A percentile compares a stretch with the other conserved stretches of the same genome.
phyloP scores from a whole-genome alignment of 1,284 basidiomycete genomes.

The Apiotrichum porosum region DNA sequence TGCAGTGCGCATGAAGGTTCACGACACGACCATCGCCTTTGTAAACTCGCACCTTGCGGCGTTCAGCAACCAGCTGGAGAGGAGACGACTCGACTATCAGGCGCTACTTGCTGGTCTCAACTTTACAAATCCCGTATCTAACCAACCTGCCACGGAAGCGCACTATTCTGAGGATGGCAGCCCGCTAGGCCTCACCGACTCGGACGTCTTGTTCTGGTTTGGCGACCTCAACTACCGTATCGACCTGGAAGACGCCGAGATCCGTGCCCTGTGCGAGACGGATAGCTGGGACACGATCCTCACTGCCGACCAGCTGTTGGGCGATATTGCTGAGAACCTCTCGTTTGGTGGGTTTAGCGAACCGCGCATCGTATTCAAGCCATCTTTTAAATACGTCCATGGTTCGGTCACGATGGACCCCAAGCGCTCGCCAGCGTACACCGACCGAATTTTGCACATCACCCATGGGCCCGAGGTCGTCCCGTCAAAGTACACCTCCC shows the following conservation, averaged over 20 bases:
- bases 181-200: constrained; percentile 26
- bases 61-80: constrained; percentile 54
- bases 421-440: constrained; percentile 39
- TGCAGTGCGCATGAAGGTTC: constrained; percentile 39
- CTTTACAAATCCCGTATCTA: constrained; percentile 23
- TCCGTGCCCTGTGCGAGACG: constrained; percentile 26
- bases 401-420: constrained; percentile 35
- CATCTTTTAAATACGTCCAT: constrained; percentile 46
- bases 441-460: constrained; percentile 36
- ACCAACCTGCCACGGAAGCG: constrained; percentile 32
- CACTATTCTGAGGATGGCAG: constrained; percentile 25
- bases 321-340: constrained; percentile 31
- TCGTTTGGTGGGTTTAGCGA: constrained; percentile 39
- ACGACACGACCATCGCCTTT: constrained; percentile 52
- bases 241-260: constrained; percentile 30
- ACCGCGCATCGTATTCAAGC: constrained; percentile 32
- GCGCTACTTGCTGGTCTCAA: constrained; percentile 22
- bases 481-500: constrained; percentile 26
- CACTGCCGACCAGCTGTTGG: constrained; percentile 34
- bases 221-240: constrained; percentile 45
- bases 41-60: constrained; percentile 56
- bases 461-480: constrained; percentile 6
- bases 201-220: constrained; percentile 41
- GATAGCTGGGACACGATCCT: constrained; percentile 31
- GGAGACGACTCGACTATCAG: constrained; percentile 39